Conservation (phyloP, 1,284 basidiomycete species). For the Malassezia caprae region DNA sequence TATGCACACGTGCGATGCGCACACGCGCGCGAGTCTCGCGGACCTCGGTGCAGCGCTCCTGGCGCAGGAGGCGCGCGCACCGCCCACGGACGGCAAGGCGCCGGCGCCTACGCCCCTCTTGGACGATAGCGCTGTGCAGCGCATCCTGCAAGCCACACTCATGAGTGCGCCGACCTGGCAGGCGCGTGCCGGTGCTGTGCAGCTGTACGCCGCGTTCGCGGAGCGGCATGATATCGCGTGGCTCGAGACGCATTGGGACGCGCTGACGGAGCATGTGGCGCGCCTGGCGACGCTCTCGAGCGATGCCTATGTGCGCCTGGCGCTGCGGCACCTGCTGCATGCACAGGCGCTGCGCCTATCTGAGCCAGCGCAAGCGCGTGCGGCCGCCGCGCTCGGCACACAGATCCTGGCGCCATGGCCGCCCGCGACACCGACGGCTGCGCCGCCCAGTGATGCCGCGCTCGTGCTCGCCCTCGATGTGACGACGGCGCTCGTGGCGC, state of each 20-base stretch:
- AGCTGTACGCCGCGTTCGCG: conserved; percentile 74
- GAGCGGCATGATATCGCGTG: conserved; percentile 65
- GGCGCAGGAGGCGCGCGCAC: conserved; percentile 57
- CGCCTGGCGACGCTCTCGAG: conserved; percentile 56
- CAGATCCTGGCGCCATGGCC: conserved; percentile 83
- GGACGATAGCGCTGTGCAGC: conserved; percentile 47
- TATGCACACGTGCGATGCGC: conserved; percentile 66
- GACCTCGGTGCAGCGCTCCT: conserved; percentile 73
- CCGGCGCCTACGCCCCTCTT: conserved; percentile 59
- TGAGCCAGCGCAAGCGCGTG: conserved; percentile 76
- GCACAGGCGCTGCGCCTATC: conserved; percentile 73
- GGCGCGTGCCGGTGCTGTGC: conserved; percentile 61
- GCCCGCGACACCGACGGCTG: conserved; percentile 74
- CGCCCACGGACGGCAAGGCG: conserved; percentile 53
- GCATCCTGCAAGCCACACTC: conserved; percentile 57
- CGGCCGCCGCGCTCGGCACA: conserved; percentile 73
- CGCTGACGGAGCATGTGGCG: conserved; percentile 65
- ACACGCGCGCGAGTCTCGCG: conserved; percentile 68
- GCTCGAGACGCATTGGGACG: conserved; percentile 71
- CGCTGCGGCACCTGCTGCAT: conserved; percentile 67
- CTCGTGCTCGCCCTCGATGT: conserved; percentile 71
- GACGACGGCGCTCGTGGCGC: conserved; percentile 70
- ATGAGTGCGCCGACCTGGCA: conserved; percentile 60
- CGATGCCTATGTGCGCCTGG: conserved; percentile 55
- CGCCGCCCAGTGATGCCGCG: conserved; percentile 61